Conservation (phyloP, 495 filamentous ascomycete species). For the Lophiostoma macrostomum region DNA sequence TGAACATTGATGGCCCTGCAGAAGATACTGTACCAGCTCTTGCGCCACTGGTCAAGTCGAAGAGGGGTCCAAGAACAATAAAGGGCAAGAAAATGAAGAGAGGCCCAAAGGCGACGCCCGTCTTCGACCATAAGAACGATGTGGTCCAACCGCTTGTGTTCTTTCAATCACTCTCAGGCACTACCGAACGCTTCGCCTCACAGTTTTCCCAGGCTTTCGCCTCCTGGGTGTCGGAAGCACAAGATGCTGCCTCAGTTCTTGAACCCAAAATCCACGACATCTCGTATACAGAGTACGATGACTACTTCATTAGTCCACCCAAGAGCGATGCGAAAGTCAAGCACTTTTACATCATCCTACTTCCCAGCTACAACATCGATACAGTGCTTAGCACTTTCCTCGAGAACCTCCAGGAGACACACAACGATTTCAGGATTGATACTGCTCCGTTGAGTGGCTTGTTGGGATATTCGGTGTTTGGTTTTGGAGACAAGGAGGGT, state of each 20-base stretch:
- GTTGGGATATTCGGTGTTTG: slow-evolving; percentile 88
- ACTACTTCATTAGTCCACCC: slow-evolving; percentile 70
- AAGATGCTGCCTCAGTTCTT: slow-evolving; percentile 36
- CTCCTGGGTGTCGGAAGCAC: slow-evolving; percentile 19
- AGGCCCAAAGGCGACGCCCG: slow-evolving; percentile 13
- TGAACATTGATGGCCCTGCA: slow-evolving; percentile 21
- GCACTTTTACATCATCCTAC: slow-evolving; percentile 76
- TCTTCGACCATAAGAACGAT: slow-evolving; percentile 27
- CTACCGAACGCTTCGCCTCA: slow-evolving; percentile 67
- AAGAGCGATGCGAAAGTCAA: slow-evolving; percentile 52
- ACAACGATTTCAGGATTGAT: slow-evolving; percentile 93
- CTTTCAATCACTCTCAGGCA: slow-evolving; percentile 79
- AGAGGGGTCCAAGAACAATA: slow-evolving; percentile 27
- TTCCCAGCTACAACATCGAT: slow-evolving; percentile 91
- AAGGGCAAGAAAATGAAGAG: slow-evolving; percentile 30
- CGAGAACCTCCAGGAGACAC: slow-evolving; percentile 80
- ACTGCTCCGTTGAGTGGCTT: slow-evolving; percentile 74
- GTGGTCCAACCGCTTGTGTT: slow-evolving; percentile 78
- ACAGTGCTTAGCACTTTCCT: slow-evolving; percentile 79
- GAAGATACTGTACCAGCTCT: slow-evolving; percentile 11
- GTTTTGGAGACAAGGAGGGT: slow-evolving; percentile 83
- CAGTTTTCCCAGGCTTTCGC: slow-evolving; percentile 54
- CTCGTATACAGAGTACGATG: slow-evolving; percentile 82
- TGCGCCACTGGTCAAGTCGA: slow-evolving; percentile 4
- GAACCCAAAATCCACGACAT: slow-evolving; percentile 71